Evolutionary conservation across 352 stramenopile species (phyloP), one percentile per base, ranked within the genome.

Genomic region (Globisporangium alternatum): DNA sequence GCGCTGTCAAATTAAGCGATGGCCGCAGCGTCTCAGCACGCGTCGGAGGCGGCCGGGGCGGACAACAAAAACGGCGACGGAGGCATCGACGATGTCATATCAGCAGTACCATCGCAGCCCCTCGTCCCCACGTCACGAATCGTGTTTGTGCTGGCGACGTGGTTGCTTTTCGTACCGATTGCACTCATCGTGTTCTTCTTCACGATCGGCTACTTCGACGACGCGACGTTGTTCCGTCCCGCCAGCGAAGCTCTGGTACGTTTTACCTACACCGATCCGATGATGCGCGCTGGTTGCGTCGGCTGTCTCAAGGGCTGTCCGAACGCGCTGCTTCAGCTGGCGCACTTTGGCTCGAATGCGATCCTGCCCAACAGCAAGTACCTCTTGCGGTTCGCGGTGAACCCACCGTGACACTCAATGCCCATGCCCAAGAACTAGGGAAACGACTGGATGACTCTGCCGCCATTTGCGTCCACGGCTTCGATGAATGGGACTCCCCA

Each of bases 351-450:
- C 5, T 48, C 43, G 6, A 7, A 15, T 25, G 43, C 17, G 15
- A 48, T 25, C 43, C 17, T 48, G 43, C 6, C 43, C 43, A 48
- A 48, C 43, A 48, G 43, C 43, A 48, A 48, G 43, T 48, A 48
- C 43, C 43, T 48, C 43, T 21, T 25, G 43, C 43, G 33, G 8
- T 48, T 48, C 17, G 13, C 43, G 2, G 43, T 15, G 15, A 48
- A 48, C 43, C 19, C 17, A 25, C 17, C 43, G 17, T 48, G 15
- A 25, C 43, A 9, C 43, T 48, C 5, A 48, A 15, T 7, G 17
- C 17, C 2, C 43, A 48, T 25, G 43, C 43, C 15, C 15, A 48
- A 22, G 43, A 48, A 2, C 43, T 48, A 8, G 17, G 43, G 15
- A 22, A 48, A 7, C 1, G 43, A 25, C 17, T 48, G 43, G 43